Evolutionary conservation across 257 asterid genomes (phyloP), one percentile per base, ranked within the genome.

Genomic region (Primulina tabacum): DNA sequence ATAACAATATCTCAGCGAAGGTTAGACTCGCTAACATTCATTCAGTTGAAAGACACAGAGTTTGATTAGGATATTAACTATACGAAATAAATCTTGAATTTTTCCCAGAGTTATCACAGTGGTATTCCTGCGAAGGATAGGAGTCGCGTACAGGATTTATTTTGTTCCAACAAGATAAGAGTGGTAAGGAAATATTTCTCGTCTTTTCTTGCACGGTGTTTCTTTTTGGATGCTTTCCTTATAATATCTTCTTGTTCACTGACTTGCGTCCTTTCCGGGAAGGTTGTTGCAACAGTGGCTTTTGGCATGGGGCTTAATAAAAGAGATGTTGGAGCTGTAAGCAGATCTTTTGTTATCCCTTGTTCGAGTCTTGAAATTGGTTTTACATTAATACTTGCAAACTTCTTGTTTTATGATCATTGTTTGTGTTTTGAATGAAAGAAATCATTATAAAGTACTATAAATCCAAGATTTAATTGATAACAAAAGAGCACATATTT

Each of bases 201-300:
- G 21, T 71, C 30, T 58, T 57, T 34, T 60, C 11, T 67, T 12
- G 34, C 64, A 59, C 60, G 71, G 58, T 67, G 26, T 53, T 60
- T 50, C 43, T 26, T 37, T 38, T 18, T 57, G 58, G 55, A 47
- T 65, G 60, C 65, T 67, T 60, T 53, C 60, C 24, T 52, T 68
- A 64, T 63, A 21, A 21, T 21, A 21, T 21, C 24, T 21, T 21
- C 24, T 21, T 21, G 24, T 69, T 20, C 71, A 32, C 50, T 69
- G 68, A 66, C 62, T 53, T 79, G 71, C 50, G 18, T 66, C 72
- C 62, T 73, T 68, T 73, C 70, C 64, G 83, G 71, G 72, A 83
- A 93, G 99, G 92, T 93, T 83, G 99, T 93, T 77, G 99, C 99
- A 71, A 93, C 99, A 32, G 99, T 93, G 56, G 99, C 99, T 77